A percentile compares a stretch with the other conserved stretches of the same genome.
Conservation (phyloP, 176 grass and related monocot genomes). For the Oryza meyeriana region DNA sequence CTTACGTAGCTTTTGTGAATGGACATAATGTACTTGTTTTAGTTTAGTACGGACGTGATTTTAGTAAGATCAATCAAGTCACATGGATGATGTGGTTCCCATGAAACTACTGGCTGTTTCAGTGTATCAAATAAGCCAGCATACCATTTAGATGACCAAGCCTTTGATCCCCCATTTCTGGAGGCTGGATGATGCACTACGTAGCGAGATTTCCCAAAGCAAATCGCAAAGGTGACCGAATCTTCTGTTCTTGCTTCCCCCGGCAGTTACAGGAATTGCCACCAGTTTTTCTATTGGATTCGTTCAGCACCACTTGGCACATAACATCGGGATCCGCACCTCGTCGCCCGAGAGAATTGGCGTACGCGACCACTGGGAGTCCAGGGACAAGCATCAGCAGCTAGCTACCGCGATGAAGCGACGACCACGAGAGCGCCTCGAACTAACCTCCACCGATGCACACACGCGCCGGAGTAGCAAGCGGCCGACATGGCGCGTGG, state of each 20-base stretch:
- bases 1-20: too few relatives aligned
- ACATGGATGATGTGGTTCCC: neutral
- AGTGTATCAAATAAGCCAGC: neutral
- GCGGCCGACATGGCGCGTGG: conserved; percentile 40
- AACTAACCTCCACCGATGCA: neutral
- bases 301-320: conserved; percentile 35
- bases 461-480: conserved; percentile 4
- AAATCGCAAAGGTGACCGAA: neutral
- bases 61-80: neutral
- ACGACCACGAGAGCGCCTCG: conserved; percentile 31
- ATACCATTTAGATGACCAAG: neutral
- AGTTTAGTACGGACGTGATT: neutral
- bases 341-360: conserved; percentile 34
- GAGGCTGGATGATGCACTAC: neutral
- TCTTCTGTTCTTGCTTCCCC: conserved; percentile 39
- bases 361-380: conserved; percentile 19
- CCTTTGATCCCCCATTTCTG: neutral
- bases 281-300: conserved; percentile 31
- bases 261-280: conserved; percentile 35
- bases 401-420: too few relatives aligned
- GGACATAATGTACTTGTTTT: too few relatives aligned
- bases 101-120: neutral
- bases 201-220: neutral
- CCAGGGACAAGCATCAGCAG: too few relatives aligned
- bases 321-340: conserved; percentile 32